These are phyloP conservation scores for Acmispon strigosus DNA, from an alignment of 306 rosid genomes.

Conservation along the genomic window DNA sequence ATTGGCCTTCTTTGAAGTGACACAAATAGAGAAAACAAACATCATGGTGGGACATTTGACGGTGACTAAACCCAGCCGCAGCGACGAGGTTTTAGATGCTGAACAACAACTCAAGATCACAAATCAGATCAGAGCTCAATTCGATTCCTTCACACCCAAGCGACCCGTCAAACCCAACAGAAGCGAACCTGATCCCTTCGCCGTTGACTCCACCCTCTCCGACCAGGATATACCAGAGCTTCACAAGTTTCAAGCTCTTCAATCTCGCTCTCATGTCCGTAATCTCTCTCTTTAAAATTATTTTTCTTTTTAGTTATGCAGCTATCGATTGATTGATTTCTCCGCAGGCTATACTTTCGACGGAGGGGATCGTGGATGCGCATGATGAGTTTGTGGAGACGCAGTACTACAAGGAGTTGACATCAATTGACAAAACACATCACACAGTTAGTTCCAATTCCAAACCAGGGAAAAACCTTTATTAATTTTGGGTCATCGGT, in stretches of 20 bases:
- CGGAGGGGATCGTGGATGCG: conserved; percentile 15
- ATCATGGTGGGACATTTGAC: conserved; percentile 39
- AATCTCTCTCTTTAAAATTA: too few species aligned
- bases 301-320: not conserved
- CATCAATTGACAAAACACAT: conserved; percentile 56
- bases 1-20: not conserved
- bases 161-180: conserved; percentile 62
- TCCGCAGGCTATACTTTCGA: conserved; percentile 13
- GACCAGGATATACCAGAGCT: conserved; percentile 44
- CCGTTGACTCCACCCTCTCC: not conserved
- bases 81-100: conserved; percentile 55
- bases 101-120: conserved; percentile 55
- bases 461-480: too few species aligned
- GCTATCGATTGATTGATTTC: not conserved
- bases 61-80: conserved; percentile 59
- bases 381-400: conserved; percentile 68
- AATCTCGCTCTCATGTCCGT: conserved; percentile 39
- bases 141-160: conserved; percentile 53
- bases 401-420: conserved; percentile 47
- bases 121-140: conserved; percentile 46
- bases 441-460: too few species aligned
- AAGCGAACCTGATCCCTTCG: conserved; percentile 48
- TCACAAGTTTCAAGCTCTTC: conserved; percentile 49
- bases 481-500: too few species aligned
- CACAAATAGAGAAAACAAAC: not conserved